These are phyloP conservation scores for Daucus carota DNA, from an alignment of 129 eudicot species.

Conservation along the genomic window DH1_v3.0 NC_030382.2:51921001-51921500, in stretches of 20 bases:
- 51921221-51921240: not conserved
- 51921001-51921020: not conserved
- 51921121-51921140: too few relatives aligned
- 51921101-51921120: not conserved
- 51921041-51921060: not conserved
- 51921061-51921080: not conserved
- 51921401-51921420: not conserved
- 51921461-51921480: not conserved
- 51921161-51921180: not conserved
- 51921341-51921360: too few relatives aligned
- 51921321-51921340: not conserved
- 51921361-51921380: too few relatives aligned
- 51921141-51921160: not conserved
- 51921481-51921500: not conserved
- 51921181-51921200: not conserved
- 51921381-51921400: too few relatives aligned
- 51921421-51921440: not conserved
- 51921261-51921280: too few relatives aligned
- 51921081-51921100: not conserved
- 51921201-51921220: not conserved
- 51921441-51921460: not conserved
- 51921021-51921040: not conserved
- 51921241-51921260: too few relatives aligned
- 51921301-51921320: too few relatives aligned
- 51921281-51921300: not conserved